phyloP scores from a whole-genome alignment of 345 rosid genomes.

The Microthlaspi erraticum region DNA sequence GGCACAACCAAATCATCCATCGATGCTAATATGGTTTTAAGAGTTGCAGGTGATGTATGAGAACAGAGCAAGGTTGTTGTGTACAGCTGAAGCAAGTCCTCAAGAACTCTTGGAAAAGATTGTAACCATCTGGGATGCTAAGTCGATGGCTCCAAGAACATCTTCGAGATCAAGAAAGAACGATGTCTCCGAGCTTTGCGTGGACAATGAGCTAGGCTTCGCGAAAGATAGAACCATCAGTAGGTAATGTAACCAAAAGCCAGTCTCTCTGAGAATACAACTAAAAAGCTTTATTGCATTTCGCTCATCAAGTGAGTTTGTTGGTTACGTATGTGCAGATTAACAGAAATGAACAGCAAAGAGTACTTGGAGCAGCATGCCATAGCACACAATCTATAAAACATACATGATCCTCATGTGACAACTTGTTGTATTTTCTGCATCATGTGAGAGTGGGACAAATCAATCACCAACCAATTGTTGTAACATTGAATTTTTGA shows the following conservation, averaged over 20 bases:
- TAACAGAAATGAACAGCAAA: constrained; percentile 97
- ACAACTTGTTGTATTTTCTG: constrained; percentile 28
- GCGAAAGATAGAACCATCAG: constrained; percentile 97
- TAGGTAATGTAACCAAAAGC: constrained; percentile 52
- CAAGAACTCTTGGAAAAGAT: constrained; percentile 68
- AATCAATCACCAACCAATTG: constrained; percentile 13
- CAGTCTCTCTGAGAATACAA: not conserved
- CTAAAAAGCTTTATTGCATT: not conserved
- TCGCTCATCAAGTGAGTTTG: constrained; percentile 1
- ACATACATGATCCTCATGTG: constrained; percentile 4
- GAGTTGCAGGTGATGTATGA: constrained; percentile 90
- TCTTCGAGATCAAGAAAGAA: constrained; percentile 79
- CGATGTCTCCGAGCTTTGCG: constrained; percentile 83
- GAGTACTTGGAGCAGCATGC: constrained; percentile 86
- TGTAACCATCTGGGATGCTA: constrained; percentile 80
- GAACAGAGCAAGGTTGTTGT: constrained; percentile 75
- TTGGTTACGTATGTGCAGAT: constrained; percentile 49
- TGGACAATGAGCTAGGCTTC: constrained; percentile 95
- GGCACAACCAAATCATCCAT: constrained; percentile 7
- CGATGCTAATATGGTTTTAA: constrained; percentile 16
- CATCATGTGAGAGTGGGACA: not conserved
- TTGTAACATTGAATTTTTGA: constrained; percentile 31
- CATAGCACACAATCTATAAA: constrained; percentile 27
- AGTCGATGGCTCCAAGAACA: constrained; percentile 76
- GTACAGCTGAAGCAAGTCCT: constrained; percentile 91